Evolutionary conservation across 2,329 filamentous ascomycete genomes (phyloP), one percentile per base, ranked within the genome.

Genomic region (Penicillium olsonii): DNA sequence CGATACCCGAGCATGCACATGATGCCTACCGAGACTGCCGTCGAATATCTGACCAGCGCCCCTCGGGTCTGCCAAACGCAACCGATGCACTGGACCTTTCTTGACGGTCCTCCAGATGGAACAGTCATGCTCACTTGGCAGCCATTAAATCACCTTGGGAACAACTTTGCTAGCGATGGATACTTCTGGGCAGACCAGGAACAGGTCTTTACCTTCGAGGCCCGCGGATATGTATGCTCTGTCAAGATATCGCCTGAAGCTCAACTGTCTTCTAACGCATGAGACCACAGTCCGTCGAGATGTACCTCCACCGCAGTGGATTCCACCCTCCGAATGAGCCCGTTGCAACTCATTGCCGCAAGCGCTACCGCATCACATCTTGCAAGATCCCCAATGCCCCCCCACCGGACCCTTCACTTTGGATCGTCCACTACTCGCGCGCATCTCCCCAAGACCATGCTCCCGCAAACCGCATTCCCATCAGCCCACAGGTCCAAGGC

Each of bases 41-140:
- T 90, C 53, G 86, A 89, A 64, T 92, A 90, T 80, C 82, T 97
- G 53, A 79, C 92, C 66, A 84, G 85, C 63, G 92, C 91, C 33
- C 90, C 92, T 8, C 87, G 89, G 66, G 87, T 92, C 60, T 88
- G 90, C 70, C 87, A 95, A 65, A 79, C 85, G 56, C 87, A 91
- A 41, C 84, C 92, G 2, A 92, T 99, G 80, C 89, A 87, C 73
- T 99, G 92, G 92, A 92, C 88, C 38, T 96, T 92, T 69, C 83
- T 97, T 48, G 85, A 94, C 62, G 82, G 84, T 45, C 92, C 92
- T 10, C 80, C 80, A 44, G 90, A 95, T 71, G 91, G 91, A 48
- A 87, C 86, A 8, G 82, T 96, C 37, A 83, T 94, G 67, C 78
- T 97, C 55, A 87, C 88, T 44, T 97, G 92, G 92, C 91, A 96